A percentile compares a stretch with the other conserved stretches of the same genome.
phyloP scores from a whole-genome alignment of 148 eudicot genomes.

The Diospyros kaki region DNA sequence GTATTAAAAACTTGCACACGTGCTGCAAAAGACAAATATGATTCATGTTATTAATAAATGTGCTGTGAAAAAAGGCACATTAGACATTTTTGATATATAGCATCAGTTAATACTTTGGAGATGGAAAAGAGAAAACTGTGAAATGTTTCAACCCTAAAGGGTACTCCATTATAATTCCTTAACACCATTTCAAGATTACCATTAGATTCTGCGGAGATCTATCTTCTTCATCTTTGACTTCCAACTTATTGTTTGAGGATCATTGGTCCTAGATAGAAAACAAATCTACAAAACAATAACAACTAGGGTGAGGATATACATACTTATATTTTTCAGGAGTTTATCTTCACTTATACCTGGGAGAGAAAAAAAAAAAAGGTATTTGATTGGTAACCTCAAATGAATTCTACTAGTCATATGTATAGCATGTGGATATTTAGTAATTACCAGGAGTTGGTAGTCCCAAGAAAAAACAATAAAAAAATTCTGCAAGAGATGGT shows the following conservation, averaged over 20 bases:
- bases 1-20: background rate
- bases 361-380: too few relatives aligned
- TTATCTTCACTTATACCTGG: too few relatives aligned
- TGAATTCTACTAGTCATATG: too few relatives aligned
- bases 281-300: background rate
- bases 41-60: background rate
- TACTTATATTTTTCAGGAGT: too few relatives aligned
- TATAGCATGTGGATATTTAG: too few relatives aligned
- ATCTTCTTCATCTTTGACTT: background rate
- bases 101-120: background rate
- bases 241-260: background rate
- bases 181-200: background rate
- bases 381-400: too few relatives aligned
- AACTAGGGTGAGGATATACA: background rate
- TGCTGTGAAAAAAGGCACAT: background rate
- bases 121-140: background rate
- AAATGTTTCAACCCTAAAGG: background rate
- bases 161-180: background rate
- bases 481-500: too few relatives aligned
- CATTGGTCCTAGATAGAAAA: background rate
- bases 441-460: too few relatives aligned
- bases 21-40: conserved; percentile 1
- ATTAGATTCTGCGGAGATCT: background rate
- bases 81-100: background rate
- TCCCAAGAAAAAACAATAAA: too few relatives aligned